Conservation (phyloP, 2,329 filamentous ascomycete genomes). For the Fusarium nanum region DNA sequence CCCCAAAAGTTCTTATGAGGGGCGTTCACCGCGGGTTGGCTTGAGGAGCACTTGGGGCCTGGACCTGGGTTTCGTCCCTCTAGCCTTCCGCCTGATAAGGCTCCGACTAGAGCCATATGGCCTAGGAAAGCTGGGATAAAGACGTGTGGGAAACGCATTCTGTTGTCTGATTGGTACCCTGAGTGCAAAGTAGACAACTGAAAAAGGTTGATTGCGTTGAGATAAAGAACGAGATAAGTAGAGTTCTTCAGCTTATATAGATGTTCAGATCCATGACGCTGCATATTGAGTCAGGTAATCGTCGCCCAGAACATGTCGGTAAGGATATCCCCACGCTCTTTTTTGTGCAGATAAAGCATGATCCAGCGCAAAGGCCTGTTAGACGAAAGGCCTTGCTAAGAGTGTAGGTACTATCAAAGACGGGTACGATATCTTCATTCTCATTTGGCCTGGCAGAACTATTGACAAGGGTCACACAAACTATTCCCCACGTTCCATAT, state of each 20-base stretch:
- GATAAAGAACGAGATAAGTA: not conserved
- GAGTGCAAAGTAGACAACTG: not conserved
- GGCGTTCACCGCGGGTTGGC: not conserved
- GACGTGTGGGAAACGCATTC: not conserved
- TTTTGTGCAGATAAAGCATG: not conserved
- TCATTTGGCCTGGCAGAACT: not conserved
- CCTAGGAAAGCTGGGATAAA: not conserved
- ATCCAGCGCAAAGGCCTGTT: not conserved
- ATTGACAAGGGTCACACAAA: not conserved
- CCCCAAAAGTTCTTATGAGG: slow-evolving; percentile 19
- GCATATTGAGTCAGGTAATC: not conserved
- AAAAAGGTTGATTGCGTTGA: not conserved
- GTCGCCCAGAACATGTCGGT: no score
- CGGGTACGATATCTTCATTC: not conserved
- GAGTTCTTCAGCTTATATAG: not conserved
- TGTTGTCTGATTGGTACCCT: not conserved
- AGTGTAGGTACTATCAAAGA: not conserved
- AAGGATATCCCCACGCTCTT: not conserved
- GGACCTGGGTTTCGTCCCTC: not conserved
- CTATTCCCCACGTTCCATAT: not conserved
- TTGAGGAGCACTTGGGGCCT: not conserved
- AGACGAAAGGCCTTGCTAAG: not conserved
- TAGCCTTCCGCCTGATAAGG: not conserved
- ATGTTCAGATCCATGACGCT: not conserved
- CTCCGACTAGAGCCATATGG: not conserved